Evolutionary conservation across 305 asterid genomes (phyloP), one percentile per base, ranked within the genome.

Genomic region (Rubia occidens): DNA sequence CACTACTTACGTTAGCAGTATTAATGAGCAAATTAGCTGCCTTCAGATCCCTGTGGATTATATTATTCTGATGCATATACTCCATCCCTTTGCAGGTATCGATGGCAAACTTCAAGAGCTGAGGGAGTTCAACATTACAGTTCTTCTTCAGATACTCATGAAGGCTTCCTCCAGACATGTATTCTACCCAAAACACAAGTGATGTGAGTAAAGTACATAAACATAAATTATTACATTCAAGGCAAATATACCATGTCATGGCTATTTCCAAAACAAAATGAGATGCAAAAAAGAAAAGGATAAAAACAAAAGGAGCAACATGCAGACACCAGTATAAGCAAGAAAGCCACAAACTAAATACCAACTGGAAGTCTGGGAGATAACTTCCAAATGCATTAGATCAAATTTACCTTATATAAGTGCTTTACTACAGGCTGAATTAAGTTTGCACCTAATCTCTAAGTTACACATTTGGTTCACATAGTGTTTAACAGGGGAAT

Each of bases 51-150:
- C 98, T 80, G 78, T 92, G 98, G 71, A 92, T 85, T 66, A 92
- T 82, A 75, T 89, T 79, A 32, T 85, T 85, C 71, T 85, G 90
- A 76, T 93, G 98, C 86, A 90, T 82, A 78, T 90, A 93, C 73
- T 87, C 96, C 97, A 93, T 90, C 75, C 97, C 98, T 77, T 85
- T 84, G 87, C 96, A 88, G 79, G 88, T 85, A 82, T 93, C 98
- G 75, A 87, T 87, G 65, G 96, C 88, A 61, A 85, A 90, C 83
- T 82, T 86, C 85, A 93, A 79, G 81, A 86, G 78, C 77, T 84
- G 89, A 5, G 89, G 82, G 69, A 90, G 87, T 80, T 83, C 84
- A 56, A 58, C 70, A 20, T 47, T 75, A 78, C 76, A 90, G 75
- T 86, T 81, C 81, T 86, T 85, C 44, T 84, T 95, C 85, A 90